Evolutionary conservation across 441 rosid genomes (phyloP).

Genomic region (Aleurites moluccanus): DNA sequence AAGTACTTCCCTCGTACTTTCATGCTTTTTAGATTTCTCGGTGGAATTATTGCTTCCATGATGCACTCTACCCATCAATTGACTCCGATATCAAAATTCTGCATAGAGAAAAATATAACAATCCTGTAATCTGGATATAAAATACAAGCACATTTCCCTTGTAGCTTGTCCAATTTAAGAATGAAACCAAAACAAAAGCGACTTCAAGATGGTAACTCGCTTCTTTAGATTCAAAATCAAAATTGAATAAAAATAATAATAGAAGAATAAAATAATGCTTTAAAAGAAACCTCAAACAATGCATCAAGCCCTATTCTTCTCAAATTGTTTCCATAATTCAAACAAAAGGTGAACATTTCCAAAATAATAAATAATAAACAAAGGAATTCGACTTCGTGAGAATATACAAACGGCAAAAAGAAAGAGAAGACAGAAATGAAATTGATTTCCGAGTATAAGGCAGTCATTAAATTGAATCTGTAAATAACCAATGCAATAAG

Average conservation of each 20-base stretch:
- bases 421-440: neutral
- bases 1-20: neutral
- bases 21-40: constrained; percentile 12
- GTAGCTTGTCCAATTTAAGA: constrained; percentile 4
- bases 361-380: too few species aligned
- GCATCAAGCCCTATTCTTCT: neutral
- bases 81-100: constrained; percentile 11
- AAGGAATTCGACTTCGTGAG: neutral
- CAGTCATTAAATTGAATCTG: neutral
- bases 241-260: neutral
- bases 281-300: neutral
- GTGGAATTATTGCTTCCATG: constrained; percentile 2
- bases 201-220: constrained; percentile 3
- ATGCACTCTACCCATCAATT: constrained; percentile 18
- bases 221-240: neutral
- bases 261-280: neutral
- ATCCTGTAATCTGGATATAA: neutral
- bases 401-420: neutral
- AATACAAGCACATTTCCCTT: neutral
- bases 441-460: neutral
- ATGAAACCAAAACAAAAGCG: neutral
- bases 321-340: neutral
- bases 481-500: neutral
- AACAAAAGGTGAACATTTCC: neutral
- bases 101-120: neutral